These are phyloP conservation scores for Alternaria arborescens DNA, from an alignment of 2,329 filamentous ascomycete genomes.

Conservation along the genomic window DNA sequence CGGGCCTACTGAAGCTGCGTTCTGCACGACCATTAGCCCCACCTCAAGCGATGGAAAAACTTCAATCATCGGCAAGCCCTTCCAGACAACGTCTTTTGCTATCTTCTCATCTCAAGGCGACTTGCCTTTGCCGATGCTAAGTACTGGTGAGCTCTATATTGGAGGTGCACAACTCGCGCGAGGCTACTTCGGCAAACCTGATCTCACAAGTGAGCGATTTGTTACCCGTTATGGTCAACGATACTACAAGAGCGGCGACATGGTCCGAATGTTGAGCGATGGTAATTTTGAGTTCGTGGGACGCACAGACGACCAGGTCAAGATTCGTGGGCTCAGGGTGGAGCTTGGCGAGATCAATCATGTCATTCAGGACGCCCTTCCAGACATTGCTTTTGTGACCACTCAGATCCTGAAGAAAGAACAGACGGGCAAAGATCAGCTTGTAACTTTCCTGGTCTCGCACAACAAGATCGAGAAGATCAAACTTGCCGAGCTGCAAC, in stretches of 20 bases:
- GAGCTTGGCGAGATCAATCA: conserved; percentile 52
- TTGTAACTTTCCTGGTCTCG: conserved; percentile 47
- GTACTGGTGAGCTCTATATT: conserved; percentile 57
- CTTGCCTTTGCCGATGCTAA: conserved; percentile 49
- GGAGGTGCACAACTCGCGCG: conserved; percentile 57
- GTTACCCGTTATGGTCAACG: conserved; percentile 39
- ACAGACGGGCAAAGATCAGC: conserved; percentile 40
- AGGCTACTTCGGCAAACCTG: conserved; percentile 52
- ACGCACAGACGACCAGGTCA: conserved; percentile 52
- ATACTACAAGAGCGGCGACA: conserved; percentile 51
- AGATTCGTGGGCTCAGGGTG: conserved; percentile 50
- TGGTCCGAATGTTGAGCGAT: conserved; percentile 49
- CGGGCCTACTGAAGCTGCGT: conserved; percentile 55
- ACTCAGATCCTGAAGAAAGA: conserved; percentile 46
- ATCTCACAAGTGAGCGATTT: conserved; percentile 45
- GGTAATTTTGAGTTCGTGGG: conserved; percentile 53
- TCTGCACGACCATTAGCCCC: conserved; percentile 56
- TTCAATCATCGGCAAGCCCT: conserved; percentile 55
- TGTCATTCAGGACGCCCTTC: conserved; percentile 35
- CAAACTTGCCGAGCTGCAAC: conserved; percentile 28
- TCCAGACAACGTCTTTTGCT: conserved; percentile 52
- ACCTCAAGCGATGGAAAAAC: conserved; percentile 40
- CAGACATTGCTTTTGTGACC: conserved; percentile 32
- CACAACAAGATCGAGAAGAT: conserved; percentile 2
- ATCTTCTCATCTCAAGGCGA: conserved; percentile 45